A percentile compares a stretch with the other conserved stretches of the same genome.
phyloP scores from a whole-genome alignment of 805 yeast genomes.

The Starmerella bombicola region DNA sequence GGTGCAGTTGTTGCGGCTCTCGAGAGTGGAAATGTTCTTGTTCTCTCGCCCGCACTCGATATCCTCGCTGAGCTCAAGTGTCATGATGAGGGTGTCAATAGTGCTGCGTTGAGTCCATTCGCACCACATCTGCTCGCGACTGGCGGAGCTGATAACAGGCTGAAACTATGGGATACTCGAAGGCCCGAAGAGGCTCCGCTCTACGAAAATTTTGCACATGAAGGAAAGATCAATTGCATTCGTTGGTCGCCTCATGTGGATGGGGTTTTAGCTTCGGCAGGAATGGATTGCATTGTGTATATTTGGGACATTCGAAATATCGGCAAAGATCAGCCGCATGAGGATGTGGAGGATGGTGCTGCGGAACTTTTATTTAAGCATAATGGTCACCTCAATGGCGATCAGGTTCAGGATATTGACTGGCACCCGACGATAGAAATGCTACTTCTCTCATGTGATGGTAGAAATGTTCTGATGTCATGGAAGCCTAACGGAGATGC shows the following conservation, averaged over 20 bases:
- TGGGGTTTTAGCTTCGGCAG: constrained; percentile 52
- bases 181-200: constrained; percentile 43
- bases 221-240: constrained; percentile 53
- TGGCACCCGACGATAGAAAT: constrained; percentile 16
- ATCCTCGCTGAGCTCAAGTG: constrained; percentile 29
- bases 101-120: constrained; percentile 53
- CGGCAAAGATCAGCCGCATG: constrained; percentile 76
- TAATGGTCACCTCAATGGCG: constrained; percentile 50
- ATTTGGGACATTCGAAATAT: constrained; percentile 70
- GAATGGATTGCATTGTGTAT: constrained; percentile 64
- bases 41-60: constrained; percentile 42
- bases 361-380: constrained; percentile 86
- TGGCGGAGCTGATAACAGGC: constrained; percentile 35
- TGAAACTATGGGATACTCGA: constrained; percentile 58
- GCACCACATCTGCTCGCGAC: constrained; percentile 41
- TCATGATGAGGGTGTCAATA: constrained; percentile 50
- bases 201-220: constrained; percentile 60
- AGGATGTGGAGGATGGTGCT: constrained; percentile 82
- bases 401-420: constrained; percentile 30
- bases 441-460: constrained; percentile 16
- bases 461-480: constrained; percentile 15
- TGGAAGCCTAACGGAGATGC: constrained; percentile 16
- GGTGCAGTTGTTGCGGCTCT: constrained; percentile 53
- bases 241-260: constrained; percentile 72
- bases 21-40: constrained; percentile 50